Percentiles rank a stretch among this genome's conserved stretches.
These are phyloP conservation scores for Sarcodon aspratus DNA, from an alignment of 768 basidiomycete genomes.

Conservation along the genomic window DNA sequence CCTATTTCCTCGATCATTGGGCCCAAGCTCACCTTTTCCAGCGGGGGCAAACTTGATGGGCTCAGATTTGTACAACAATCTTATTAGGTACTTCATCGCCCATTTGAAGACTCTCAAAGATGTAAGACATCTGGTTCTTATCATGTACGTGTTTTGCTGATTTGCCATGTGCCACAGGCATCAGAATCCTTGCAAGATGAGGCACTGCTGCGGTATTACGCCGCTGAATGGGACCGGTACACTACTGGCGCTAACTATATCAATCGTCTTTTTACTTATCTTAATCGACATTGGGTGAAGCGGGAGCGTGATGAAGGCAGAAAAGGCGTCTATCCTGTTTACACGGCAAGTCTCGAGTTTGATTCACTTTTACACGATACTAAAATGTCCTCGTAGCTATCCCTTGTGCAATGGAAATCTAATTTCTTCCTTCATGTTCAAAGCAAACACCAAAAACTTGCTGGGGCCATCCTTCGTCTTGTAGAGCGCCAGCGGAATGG, in stretches of 20 bases:
- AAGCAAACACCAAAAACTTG: constrained; percentile 69
- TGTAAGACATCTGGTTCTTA: constrained; percentile 29
- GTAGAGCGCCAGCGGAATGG: constrained; percentile 94
- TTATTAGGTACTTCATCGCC: constrained; percentile 79
- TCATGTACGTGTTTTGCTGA: constrained; percentile 10
- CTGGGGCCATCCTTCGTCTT: constrained; percentile 75
- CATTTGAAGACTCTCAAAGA: constrained; percentile 64
- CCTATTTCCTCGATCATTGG: neutral
- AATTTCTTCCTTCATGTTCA: constrained; percentile 89
- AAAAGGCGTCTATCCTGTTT: constrained; percentile 89
- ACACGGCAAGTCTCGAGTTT: constrained; percentile 55
- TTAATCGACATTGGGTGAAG: constrained; percentile 99
- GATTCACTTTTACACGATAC: neutral
- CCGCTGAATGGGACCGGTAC: constrained; percentile 89
- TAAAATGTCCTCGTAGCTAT: constrained; percentile 39
- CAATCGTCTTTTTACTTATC: constrained; percentile 93
- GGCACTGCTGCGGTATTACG: constrained; percentile 83
- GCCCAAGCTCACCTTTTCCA: constrained; percentile 13
- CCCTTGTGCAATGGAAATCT: constrained; percentile 91
- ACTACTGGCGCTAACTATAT: constrained; percentile 96
- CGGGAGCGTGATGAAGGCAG: constrained; percentile 95
- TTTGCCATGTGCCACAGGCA: constrained; percentile 31
- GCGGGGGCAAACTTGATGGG: constrained; percentile 95
- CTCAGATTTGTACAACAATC: constrained; percentile 91
- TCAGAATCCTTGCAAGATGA: constrained; percentile 79